Base-by-base conservation (phyloP, 1,139 yeast genomes). In the Torulaspora pretoriensis region DNA sequence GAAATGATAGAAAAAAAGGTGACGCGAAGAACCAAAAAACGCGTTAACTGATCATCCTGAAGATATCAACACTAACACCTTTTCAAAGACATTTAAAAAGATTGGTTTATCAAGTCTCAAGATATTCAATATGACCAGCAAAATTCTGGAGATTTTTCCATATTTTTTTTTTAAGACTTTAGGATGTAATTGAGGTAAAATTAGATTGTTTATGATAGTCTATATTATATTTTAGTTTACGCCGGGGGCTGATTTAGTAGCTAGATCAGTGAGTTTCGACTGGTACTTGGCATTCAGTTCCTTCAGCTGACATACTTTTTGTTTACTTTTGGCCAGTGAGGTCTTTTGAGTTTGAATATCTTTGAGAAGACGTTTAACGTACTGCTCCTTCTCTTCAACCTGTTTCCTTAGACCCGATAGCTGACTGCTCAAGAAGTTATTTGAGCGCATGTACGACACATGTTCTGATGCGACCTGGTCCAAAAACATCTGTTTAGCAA, bases 381-480 rank as follows among this genome's bases (percentile, higher is more conserved):
- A 43, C 22, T 43, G 39, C 24, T 46, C 49, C n/a, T 46, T 40
- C 12, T 46, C 49, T 9, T 36, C 26, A 27, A 40, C 34, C 10
- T 61, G 46, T 22, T 44, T 51, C 25, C 60, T 52, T 14, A 56
- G 34, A 3, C 46, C 52, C 5, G 30, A 29, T 17, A 56, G 46
- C 37, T 58, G 52, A n/a, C 48, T 45, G 17, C 55, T 53, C 25
- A 56, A 40, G 45, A 57, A 56, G 13, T 45, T 42, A 35, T 55
- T 57, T 5, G 60, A 51, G 3, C 58, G 50, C 47, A 52, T 51
- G 28, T 48, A 47, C 9, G 56, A 45, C 1, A 54, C 45, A 44
- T 52, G 53, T 29, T 51, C 54, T 13, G 55, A 46, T 9, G 56
- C 47, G 19, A 54, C 35, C 42, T 55, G 57, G 27, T 57, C 57